Evolutionary conservation across 495 filamentous ascomycete genomes (phyloP).

Genomic region (Astrothelium subdiscretum): DNA sequence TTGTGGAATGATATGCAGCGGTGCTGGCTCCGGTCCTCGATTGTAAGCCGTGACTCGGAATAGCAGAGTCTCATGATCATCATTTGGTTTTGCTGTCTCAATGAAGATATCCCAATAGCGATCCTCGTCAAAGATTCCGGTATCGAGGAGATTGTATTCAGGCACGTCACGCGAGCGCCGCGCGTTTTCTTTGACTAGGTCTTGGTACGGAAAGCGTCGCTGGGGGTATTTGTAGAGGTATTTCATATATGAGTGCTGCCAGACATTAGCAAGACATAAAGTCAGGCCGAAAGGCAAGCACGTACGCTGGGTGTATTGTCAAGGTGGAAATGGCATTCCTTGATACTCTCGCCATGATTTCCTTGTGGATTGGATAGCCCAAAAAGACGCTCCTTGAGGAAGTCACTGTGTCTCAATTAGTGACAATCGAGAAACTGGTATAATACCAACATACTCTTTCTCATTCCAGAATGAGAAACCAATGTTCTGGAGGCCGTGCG

Average conservation of each 20-base stretch:
- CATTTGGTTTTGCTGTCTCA: slow-evolving; percentile 84
- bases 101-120: slow-evolving; percentile 96
- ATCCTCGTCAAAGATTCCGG: slow-evolving; percentile 82
- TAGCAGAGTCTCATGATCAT: slow-evolving; percentile 79
- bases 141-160: slow-evolving; percentile 88
- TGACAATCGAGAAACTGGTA: slow-evolving; percentile 6
- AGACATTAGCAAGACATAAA: slow-evolving; percentile 19
- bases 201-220: slow-evolving; percentile 78
- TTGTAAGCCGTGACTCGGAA: slow-evolving; percentile 97
- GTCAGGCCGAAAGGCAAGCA: slow-evolving; percentile 28
- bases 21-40: slow-evolving; percentile 77
- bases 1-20: slow-evolving; percentile 85
- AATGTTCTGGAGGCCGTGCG: slow-evolving; percentile 81
- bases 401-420: slow-evolving; percentile 45
- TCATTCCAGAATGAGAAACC: slow-evolving; percentile 97
- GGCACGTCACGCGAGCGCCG: slow-evolving; percentile 58
- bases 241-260: slow-evolving; percentile 96
- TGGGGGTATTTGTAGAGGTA: slow-evolving; percentile 96
- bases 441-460: slow-evolving; percentile 57
- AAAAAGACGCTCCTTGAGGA: slow-evolving; percentile 88
- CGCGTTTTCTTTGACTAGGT: slow-evolving; percentile 73
- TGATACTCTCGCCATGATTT: slow-evolving; percentile 92
- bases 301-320: slow-evolving; percentile 67
- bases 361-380: slow-evolving; percentile 91
- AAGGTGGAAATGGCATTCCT: slow-evolving; percentile 90